phyloP scores from a whole-genome alignment of 306 rosid genomes.

The Rosa lucieae region DNA sequence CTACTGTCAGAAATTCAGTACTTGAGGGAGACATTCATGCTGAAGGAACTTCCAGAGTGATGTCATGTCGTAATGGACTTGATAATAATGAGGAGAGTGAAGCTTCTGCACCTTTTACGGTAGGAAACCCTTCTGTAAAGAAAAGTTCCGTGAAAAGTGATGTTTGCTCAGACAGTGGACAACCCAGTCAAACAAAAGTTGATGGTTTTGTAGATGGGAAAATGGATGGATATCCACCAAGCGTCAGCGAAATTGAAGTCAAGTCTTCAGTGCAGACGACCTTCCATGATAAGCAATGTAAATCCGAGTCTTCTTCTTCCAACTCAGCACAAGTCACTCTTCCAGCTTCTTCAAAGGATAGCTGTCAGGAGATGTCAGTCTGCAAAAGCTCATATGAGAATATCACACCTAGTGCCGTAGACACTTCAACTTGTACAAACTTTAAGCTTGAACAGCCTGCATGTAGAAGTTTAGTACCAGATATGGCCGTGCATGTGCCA shows the following conservation, averaged over 20 bases:
- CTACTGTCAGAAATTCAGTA: slow-evolving; percentile 13
- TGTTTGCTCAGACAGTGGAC: slow-evolving; percentile 20
- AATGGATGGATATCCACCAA: slow-evolving; percentile 5
- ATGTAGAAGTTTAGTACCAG: slow-evolving; percentile 13
- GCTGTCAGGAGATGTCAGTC: slow-evolving; percentile 30
- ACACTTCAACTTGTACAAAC: slow-evolving; percentile 17
- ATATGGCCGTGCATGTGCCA: background rate
- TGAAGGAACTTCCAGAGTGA: slow-evolving; percentile 14
- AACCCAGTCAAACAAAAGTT: slow-evolving; percentile 17
- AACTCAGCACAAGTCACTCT: slow-evolving; percentile 31
- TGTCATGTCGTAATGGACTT: slow-evolving; percentile 10
- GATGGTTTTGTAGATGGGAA: slow-evolving; percentile 5
- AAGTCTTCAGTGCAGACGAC: slow-evolving; percentile 16
- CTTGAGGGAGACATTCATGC: background rate
- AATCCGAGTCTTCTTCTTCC: slow-evolving; percentile 32
- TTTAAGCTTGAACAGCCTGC: slow-evolving; percentile 26
- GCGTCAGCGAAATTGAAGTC: slow-evolving; percentile 17
- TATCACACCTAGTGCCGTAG: slow-evolving; percentile 10
- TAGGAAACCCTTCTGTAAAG: slow-evolving; percentile 5
- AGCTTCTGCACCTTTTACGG: slow-evolving; percentile 10
- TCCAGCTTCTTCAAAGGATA: slow-evolving; percentile 32
- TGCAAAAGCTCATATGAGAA: slow-evolving; percentile 22
- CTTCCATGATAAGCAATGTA: slow-evolving; percentile 21
- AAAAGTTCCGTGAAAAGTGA: slow-evolving; percentile 16
- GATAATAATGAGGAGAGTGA: slow-evolving; percentile 20